Evolutionary conservation across 2,329 filamentous ascomycete genomes (phyloP).

Genomic region (Stemphylium lycopersici): DNA sequence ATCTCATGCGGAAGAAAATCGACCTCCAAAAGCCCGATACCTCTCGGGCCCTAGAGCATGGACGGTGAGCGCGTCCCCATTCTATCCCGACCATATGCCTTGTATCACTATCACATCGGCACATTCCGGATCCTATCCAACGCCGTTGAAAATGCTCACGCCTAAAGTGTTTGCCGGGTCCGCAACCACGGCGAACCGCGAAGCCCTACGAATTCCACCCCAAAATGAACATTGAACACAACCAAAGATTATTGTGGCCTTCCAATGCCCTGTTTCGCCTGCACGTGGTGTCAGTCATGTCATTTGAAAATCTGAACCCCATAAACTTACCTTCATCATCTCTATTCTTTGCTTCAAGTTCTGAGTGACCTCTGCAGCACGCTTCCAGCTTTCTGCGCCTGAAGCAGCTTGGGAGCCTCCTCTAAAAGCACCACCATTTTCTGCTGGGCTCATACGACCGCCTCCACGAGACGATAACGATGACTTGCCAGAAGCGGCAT

Average conservation of each 20-base stretch:
- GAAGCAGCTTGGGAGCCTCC: conserved; percentile 38
- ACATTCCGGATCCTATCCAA: conserved; percentile 8
- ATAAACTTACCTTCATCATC: conserved; percentile 81
- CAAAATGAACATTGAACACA: not conserved
- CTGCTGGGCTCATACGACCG: conserved; percentile 42
- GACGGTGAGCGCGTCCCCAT: not conserved
- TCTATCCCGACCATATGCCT: conserved; percentile 11
- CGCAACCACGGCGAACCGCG: conserved; percentile 3
- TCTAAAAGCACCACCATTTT: conserved; percentile 30
- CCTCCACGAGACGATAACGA: conserved; percentile 43
- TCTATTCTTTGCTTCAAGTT: conserved; percentile 97
- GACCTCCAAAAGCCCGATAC: not conserved
- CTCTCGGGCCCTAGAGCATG: too few relatives aligned
- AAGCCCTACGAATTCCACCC: conserved; percentile 6
- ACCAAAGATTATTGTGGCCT: conserved; percentile 25
- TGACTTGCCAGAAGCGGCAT: conserved; percentile 37
- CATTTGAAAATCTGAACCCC: too few relatives aligned
- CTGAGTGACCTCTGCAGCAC: conserved; percentile 95
- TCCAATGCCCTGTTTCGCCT: conserved; percentile 50
- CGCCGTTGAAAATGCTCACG: conserved; percentile 18
- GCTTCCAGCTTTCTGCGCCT: conserved; percentile 84
- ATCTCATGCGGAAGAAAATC: conserved; percentile 21
- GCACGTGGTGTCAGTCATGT: conserved; percentile 19
- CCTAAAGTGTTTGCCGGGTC: conserved; percentile 14
- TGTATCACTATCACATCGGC: conserved; percentile 15